Conservation (phyloP, 2,329 filamentous ascomycete species). For the Xylariaceae sp. region DNA sequence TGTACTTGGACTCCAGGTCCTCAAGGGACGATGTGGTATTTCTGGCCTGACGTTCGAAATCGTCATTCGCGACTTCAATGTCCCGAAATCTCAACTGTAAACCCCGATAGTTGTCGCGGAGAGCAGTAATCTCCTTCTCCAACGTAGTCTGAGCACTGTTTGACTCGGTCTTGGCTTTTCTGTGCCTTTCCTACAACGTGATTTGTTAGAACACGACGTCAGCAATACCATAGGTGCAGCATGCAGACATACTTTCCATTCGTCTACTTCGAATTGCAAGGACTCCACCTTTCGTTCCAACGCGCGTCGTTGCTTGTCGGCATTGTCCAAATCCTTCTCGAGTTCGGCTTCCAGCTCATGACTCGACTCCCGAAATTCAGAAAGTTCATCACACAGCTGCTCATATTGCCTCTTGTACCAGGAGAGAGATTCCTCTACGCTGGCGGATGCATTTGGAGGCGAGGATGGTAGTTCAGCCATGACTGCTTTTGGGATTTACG, state of each 20-base stretch:
- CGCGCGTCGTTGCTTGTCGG: conserved; percentile 85
- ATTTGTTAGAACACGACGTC: conserved; percentile 5
- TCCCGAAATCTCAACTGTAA: conserved; percentile 82
- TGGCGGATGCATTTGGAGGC: conserved; percentile 52
- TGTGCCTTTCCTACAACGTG: conserved; percentile 77
- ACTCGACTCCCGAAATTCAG: conserved; percentile 91
- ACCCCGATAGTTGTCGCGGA: conserved; percentile 79
- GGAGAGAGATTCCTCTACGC: conserved; percentile 69
- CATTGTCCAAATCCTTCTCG: conserved; percentile 92
- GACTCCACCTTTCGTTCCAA: conserved; percentile 84
- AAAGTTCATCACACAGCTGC: conserved; percentile 81
- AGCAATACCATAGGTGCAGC: background rate
- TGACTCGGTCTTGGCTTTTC: conserved; percentile 85
- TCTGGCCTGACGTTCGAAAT: conserved; percentile 92
- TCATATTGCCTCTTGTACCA: conserved; percentile 98
- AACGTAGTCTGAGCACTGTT: conserved; percentile 77
- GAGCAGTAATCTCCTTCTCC: conserved; percentile 91
- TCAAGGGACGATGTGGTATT: conserved; percentile 95
- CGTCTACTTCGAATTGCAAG: conserved; percentile 83
- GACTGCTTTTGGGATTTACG: conserved; percentile 12
- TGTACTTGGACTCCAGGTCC: conserved; percentile 96
- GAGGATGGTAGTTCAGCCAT: conserved; percentile 62
- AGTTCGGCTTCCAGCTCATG: conserved; percentile 91
- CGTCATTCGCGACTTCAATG: conserved; percentile 96
- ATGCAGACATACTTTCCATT: conserved; percentile 83